Evolutionary conservation across 2,329 filamentous ascomycete species (phyloP).

Genomic region (Ceratocystis alfenasii): DNA sequence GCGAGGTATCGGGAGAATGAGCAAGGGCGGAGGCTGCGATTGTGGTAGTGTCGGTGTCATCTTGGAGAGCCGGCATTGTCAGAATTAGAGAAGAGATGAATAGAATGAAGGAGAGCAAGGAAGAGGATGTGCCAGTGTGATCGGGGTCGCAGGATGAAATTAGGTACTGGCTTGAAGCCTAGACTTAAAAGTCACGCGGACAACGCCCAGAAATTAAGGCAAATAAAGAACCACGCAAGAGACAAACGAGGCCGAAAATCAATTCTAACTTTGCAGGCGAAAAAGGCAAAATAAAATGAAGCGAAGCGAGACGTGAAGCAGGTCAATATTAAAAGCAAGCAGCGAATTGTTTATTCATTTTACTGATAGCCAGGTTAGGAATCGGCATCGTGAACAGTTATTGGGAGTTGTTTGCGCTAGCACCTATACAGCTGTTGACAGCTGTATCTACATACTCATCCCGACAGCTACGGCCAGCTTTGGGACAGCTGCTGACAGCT

Average conservation of each 20-base stretch:
- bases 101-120: background rate
- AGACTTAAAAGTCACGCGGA: background rate
- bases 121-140: too few relatives aligned
- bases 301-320: too few relatives aligned
- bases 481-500: too few relatives aligned
- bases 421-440: background rate
- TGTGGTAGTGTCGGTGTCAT: conserved; percentile 7
- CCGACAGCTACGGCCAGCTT: background rate
- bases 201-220: background rate
- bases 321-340: too few relatives aligned
- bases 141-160: too few relatives aligned
- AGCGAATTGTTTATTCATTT: too few relatives aligned
- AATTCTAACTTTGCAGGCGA: too few relatives aligned
- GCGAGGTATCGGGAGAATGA: conserved; percentile 9
- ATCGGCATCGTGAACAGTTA: too few relatives aligned
- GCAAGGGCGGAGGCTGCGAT: background rate
- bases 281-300: too few relatives aligned
- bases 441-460: background rate
- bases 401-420: too few relatives aligned
- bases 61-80: conserved; percentile 16
- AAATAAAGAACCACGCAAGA: background rate
- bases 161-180: background rate
- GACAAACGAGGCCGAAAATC: background rate
- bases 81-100: background rate
- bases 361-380: too few relatives aligned